A percentile compares a stretch with the other conserved stretches of the same genome.
Conservation (phyloP, 75 land plant genomes). For the Gnetum montanum region DNA sequence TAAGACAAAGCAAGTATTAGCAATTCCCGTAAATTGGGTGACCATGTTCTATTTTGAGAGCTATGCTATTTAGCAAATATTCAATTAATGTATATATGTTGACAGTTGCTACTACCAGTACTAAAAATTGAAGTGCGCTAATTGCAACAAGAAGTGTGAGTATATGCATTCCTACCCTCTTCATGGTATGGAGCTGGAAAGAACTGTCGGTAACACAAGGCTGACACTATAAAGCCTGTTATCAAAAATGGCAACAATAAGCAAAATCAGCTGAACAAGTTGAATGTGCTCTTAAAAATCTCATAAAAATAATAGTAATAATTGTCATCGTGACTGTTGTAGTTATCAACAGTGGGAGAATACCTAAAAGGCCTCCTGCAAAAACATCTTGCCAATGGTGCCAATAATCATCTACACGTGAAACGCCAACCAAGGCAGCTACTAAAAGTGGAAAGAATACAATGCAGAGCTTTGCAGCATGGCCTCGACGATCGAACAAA, state of each 20-base stretch:
- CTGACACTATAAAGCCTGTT: conserved; percentile 25
- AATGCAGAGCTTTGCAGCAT: conserved; percentile 49
- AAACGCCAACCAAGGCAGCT: conserved; percentile 32
- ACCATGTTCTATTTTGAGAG: too few species aligned
- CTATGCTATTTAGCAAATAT: too few species aligned
- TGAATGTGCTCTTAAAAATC: background rate
- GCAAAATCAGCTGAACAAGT: background rate
- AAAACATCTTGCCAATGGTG: conserved; percentile 55
- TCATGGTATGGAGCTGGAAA: conserved; percentile 25
- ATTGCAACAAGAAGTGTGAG: too few species aligned
- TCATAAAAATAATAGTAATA: background rate
- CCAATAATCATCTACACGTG: conserved; percentile 53
- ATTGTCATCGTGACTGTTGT: background rate
- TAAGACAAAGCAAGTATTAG: too few species aligned
- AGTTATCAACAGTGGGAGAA: background rate
- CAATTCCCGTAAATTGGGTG: too few species aligned
- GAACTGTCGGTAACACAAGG: conserved; percentile 30
- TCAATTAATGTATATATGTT: too few species aligned
- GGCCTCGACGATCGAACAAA: conserved; percentile 52
- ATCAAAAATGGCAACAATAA: background rate
- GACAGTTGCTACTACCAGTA: too few species aligned
- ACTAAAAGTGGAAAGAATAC: conserved; percentile 36
- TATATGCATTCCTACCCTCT: conserved; percentile 4
- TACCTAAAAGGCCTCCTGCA: conserved; percentile 40
- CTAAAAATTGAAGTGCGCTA: too few species aligned